Evolutionary conservation across 2,329 filamentous ascomycete genomes (phyloP).

Genomic region (Lasiodiplodia gonubiensis): DNA sequence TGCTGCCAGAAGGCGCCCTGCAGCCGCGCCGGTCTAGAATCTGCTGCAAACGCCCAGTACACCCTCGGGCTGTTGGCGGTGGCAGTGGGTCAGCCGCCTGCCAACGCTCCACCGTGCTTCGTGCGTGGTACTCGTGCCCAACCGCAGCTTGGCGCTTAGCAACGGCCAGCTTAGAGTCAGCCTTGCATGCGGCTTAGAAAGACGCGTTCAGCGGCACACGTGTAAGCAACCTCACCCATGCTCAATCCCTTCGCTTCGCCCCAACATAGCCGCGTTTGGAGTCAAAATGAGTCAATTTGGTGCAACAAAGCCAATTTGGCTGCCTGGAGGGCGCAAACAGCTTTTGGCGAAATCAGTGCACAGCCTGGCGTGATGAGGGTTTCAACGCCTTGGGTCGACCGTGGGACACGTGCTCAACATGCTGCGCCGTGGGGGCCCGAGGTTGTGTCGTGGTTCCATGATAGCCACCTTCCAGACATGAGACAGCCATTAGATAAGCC

Average conservation of each 20-base stretch:
- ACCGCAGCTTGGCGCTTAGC: slow-evolving; percentile 11
- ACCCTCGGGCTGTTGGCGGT: slow-evolving; percentile 20
- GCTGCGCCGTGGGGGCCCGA: slow-evolving; percentile 3
- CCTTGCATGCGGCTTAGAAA: slow-evolving; percentile 15
- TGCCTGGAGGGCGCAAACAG: neutral
- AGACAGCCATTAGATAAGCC: neutral
- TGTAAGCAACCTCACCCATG: slow-evolving; percentile 19
- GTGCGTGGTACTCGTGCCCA: neutral
- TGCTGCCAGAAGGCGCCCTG: slow-evolving; percentile 24
- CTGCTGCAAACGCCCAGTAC: slow-evolving; percentile 10
- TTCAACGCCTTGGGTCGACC: neutral
- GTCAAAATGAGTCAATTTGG: slow-evolving; percentile 14
- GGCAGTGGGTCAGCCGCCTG: slow-evolving; percentile 15
- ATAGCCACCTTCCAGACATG: neutral
- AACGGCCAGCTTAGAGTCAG: neutral
- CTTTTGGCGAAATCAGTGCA: neutral
- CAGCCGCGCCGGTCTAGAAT: slow-evolving; percentile 15
- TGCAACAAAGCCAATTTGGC: neutral
- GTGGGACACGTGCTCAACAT: slow-evolving; percentile 18
- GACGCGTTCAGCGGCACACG: slow-evolving; percentile 9
- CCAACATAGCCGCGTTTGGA: slow-evolving; percentile 3
- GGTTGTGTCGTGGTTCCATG: neutral
- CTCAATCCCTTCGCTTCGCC: slow-evolving; percentile 2
- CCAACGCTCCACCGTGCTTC: slow-evolving; percentile 18
- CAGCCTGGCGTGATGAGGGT: neutral